Evolutionary conservation across 306 rosid species (phyloP).

Genomic region (Styphnolobium japonicum): DNA sequence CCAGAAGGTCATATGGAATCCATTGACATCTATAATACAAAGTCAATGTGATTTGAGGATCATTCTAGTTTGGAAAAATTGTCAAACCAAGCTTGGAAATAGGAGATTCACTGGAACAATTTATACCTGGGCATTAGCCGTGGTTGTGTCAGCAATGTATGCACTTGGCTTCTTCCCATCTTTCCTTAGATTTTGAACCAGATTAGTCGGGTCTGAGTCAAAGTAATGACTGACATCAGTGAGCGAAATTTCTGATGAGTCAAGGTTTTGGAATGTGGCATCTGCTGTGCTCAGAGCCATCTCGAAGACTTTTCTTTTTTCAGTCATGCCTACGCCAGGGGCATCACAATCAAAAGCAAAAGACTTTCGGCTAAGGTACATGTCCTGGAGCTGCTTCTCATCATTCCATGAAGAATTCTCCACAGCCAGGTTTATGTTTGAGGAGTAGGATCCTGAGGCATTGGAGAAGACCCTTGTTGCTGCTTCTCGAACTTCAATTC

Average conservation of each 20-base stretch:
- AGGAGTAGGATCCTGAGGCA: conserved; percentile 97
- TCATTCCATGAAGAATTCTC: conserved; percentile 98
- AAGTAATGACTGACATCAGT: conserved; percentile 99
- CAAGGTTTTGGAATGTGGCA: conserved; percentile 98
- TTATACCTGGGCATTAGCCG: conserved; percentile 95
- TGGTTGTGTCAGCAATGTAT: conserved; percentile 96
- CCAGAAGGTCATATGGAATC: conserved; percentile 11
- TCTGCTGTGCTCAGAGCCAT: conserved; percentile 99
- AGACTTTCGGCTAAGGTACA: conserved; percentile 94
- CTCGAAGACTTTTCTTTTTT: conserved; percentile 89
- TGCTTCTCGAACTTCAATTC: conserved; percentile 88
- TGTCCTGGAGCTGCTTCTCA: conserved; percentile 99
- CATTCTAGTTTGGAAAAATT: background rate
- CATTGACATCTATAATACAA: background rate
- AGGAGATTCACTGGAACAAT: background rate
- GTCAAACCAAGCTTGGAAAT: background rate
- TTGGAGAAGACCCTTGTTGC: conserved; percentile 96
- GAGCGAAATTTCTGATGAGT: conserved; percentile 95
- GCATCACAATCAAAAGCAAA: conserved; percentile 92
- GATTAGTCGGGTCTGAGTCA: conserved; percentile 95
- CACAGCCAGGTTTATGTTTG: conserved; percentile 93
- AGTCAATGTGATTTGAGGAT: background rate
- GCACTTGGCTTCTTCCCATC: conserved; percentile 98
- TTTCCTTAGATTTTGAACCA: conserved; percentile 89
- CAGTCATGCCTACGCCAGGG: conserved; percentile 93